A percentile compares a stretch with the other conserved stretches of the same genome.
phyloP scores from a whole-genome alignment of 1,139 yeast species.

The Magnusiomyces suaveolens region DNA sequence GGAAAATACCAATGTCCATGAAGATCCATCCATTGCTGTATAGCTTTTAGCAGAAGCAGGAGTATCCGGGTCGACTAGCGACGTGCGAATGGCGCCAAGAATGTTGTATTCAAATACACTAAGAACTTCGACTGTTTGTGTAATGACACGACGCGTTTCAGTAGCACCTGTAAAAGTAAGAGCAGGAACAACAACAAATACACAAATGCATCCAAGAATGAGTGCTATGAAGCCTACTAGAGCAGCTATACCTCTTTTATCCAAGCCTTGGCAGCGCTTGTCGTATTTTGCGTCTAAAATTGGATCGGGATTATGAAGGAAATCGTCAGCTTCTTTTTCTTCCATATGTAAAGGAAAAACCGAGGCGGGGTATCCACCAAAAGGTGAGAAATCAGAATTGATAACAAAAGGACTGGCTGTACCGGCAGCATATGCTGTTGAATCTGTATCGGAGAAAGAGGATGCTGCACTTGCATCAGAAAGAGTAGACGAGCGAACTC shows the following conservation, averaged over 20 bases:
- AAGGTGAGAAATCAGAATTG: slow-evolving; percentile 52
- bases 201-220: slow-evolving; percentile 48
- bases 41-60: slow-evolving; percentile 46
- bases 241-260: slow-evolving; percentile 32
- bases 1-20: slow-evolving; percentile 63
- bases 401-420: slow-evolving; percentile 26
- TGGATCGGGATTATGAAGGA: slow-evolving; percentile 87
- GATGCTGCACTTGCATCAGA: slow-evolving; percentile 17
- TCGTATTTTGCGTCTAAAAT: slow-evolving; percentile 75
- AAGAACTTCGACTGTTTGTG: slow-evolving; percentile 34
- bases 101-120: slow-evolving; percentile 52
- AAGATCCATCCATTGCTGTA: slow-evolving; percentile 45
- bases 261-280: slow-evolving; percentile 46
- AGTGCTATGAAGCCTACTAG: slow-evolving; percentile 47
- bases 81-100: slow-evolving; percentile 51
- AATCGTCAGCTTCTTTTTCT: slow-evolving; percentile 88
- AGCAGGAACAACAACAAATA: slow-evolving; percentile 66
- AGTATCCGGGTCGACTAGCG: slow-evolving; percentile 69
- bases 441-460: slow-evolving; percentile 25
- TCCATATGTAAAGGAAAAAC: slow-evolving; percentile 78
- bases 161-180: slow-evolving; percentile 63
- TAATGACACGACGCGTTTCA: slow-evolving; percentile 14
- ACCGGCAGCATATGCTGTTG: slow-evolving; percentile 22
- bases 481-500: slow-evolving; percentile 9
- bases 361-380: slow-evolving; percentile 89